phyloP scores from a whole-genome alignment of 495 filamentous ascomycete species.

The Viridothelium virens region DNA sequence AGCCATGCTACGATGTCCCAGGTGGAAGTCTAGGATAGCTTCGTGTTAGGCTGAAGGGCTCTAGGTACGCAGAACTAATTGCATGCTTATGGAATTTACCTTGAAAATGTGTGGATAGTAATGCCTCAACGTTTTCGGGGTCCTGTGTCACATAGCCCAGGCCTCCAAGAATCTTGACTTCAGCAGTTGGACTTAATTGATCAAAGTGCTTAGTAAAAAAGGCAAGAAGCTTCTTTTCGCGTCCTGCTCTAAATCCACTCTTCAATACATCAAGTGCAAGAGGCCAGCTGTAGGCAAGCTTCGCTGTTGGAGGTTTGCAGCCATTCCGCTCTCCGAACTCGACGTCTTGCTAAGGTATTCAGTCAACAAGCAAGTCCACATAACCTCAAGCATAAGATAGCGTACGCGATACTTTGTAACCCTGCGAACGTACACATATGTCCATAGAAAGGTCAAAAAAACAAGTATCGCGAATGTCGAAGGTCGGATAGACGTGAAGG shows the following conservation, averaged over 20 bases:
- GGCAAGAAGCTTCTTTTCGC: constrained; percentile 10
- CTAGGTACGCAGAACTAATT: not conserved
- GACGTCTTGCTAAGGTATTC: not conserved
- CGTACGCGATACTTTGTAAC: not conserved
- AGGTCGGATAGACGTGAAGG: not conserved
- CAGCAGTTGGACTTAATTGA: constrained; percentile 4
- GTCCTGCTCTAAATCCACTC: constrained; percentile 8
- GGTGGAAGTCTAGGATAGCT: constrained; percentile 8
- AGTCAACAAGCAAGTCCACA: not conserved
- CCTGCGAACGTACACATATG: not conserved
- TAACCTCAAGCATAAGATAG: not conserved
- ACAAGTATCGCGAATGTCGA: constrained; percentile 9
- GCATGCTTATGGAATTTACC: not conserved
- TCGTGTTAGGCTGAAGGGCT: not conserved
- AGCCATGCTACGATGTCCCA: constrained; percentile 9
- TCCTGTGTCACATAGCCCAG: constrained; percentile 10
- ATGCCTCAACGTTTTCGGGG: constrained; percentile 1
- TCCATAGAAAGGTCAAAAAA: constrained; percentile 4
- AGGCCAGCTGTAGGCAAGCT: constrained; percentile 9
- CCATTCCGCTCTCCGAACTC: constrained; percentile 3
- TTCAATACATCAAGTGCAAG: constrained; percentile 11
- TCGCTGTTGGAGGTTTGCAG: constrained; percentile 8
- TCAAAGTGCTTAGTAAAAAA: constrained; percentile 8
- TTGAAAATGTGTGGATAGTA: constrained; percentile 7
- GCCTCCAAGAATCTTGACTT: constrained; percentile 10